A percentile compares a stretch with the other conserved stretches of the same genome.
Conservation (phyloP, 495 filamentous ascomycete genomes). For the Trichocladium antarcticum region DNA sequence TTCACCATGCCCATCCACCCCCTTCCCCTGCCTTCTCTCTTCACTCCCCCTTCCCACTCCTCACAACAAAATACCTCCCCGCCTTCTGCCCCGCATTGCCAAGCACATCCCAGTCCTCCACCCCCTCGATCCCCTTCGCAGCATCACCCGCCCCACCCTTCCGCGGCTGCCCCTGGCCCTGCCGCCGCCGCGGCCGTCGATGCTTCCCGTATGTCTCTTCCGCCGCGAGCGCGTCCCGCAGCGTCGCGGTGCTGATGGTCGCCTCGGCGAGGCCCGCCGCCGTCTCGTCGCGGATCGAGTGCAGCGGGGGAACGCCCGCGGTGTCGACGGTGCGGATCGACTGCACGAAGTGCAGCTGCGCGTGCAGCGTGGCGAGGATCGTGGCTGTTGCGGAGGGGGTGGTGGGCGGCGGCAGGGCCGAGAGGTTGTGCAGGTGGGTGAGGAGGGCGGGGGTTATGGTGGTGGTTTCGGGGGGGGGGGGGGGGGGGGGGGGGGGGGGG, state of each 20-base stretch:
- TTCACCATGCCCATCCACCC: not conserved
- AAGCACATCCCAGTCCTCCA: conserved; percentile 59
- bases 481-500: conserved; percentile 30
- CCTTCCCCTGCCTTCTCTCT: not conserved
- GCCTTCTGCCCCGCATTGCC: conserved; percentile 52
- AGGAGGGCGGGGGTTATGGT: conserved; percentile 42
- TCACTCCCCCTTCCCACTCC: conserved; percentile 37
- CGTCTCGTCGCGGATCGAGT: conserved; percentile 75
- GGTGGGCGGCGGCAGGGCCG: conserved; percentile 67
- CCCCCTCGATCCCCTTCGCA: conserved; percentile 17
- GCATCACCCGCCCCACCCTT: no score
- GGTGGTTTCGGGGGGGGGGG: conserved; percentile 14
- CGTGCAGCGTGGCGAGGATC: conserved; percentile 63
- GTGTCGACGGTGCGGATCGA: conserved; percentile 76
- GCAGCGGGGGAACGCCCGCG: conserved; percentile 54
- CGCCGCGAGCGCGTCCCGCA: conserved; percentile 28
- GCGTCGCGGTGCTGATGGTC: conserved; percentile 31
- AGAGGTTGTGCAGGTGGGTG: conserved; percentile 79
- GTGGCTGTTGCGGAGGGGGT: conserved; percentile 43
- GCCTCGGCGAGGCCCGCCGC: conserved; percentile 30
- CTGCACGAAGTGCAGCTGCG: conserved; percentile 82
- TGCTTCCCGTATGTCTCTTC: conserved; percentile 38
- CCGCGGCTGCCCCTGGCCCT: not conserved
- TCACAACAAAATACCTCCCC: conserved; percentile 70
- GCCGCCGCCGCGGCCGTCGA: conserved; percentile 33